Base-by-base conservation (phyloP, 2,329 filamentous ascomycete genomes). In the Hymenotorrendiella dingleyae region DNA sequence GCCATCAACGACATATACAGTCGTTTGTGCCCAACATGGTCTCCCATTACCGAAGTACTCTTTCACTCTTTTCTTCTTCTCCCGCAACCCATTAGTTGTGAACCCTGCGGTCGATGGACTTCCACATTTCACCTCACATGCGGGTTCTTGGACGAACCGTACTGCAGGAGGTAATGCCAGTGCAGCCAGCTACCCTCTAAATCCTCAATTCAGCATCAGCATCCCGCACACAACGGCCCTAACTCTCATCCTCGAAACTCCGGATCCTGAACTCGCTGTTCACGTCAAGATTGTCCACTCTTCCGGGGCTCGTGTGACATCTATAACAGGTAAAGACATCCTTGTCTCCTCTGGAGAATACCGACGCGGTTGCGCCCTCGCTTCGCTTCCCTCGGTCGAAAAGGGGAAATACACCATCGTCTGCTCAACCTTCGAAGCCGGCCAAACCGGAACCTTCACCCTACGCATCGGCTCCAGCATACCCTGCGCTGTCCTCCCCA, bases 1-100 rank as follows among this genome's bases (percentile, higher is more conserved):
- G 23, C 65, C 68, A 4, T 62, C 60, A n/a, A 67, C 62, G 34
- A 55, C 59, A 4, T 76, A 75, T 52, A 76, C 73, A 1, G 68
- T 86, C 4, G 86, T 90, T 6, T 71, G 89, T 21, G 83, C 88
- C 12, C 84, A 94, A 55, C 82, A 94, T 56, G 82, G 84, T 27
- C 73, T 97, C 4, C 83, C 86, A 2, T 67, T 84, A 3, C 72
- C 78, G 1, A 73, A 70, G 17, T 90, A 95, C 61, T 80, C 80
- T n/a, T 96, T 97, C 61, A 93, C 90, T 0, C 69, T 97, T 2
- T 89, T 87, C 0, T 78, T 86, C 33, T 89, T 95, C 61, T 90
- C 88, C 3, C 75, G 78, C 29, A 67, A 70, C 1, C 66, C 75
- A 0, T 68, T 94, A 1, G 61, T 64, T 6, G 66, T 97, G 8